phyloP scores from a whole-genome alignment of 1,284 basidiomycete genomes.

The Ganoderma lingzhi region DNA sequence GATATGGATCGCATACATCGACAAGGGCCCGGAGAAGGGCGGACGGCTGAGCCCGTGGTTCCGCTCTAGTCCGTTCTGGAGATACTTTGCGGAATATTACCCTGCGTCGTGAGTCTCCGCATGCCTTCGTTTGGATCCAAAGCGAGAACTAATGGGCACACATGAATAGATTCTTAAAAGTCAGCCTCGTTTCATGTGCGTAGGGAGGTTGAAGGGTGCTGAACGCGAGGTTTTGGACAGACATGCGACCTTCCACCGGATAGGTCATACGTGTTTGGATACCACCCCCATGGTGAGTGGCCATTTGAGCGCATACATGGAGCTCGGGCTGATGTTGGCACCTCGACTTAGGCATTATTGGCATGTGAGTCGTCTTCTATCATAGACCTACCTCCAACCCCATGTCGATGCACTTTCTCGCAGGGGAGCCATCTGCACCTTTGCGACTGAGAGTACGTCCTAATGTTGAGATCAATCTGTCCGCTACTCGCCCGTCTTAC shows the following conservation, averaged over 20 bases:
- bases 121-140: neutral
- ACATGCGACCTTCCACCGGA: slow-evolving; percentile 91
- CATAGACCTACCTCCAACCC: neutral
- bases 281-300: slow-evolving; percentile 91
- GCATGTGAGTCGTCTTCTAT: slow-evolving; percentile 71
- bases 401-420: neutral
- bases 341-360: slow-evolving; percentile 76
- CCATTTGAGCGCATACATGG: neutral
- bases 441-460: slow-evolving; percentile 85
- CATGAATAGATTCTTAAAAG: slow-evolving; percentile 64
- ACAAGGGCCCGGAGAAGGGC: slow-evolving; percentile 81
- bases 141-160: neutral
- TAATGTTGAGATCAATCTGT: neutral
- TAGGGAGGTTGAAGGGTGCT: neutral
- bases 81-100: slow-evolving; percentile 92
- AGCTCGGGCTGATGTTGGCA: neutral
- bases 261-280: slow-evolving; percentile 95
- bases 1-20: slow-evolving; percentile 82
- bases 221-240: slow-evolving; percentile 45
- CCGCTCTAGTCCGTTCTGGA: slow-evolving; percentile 78
- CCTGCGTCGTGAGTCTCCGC: slow-evolving; percentile 79
- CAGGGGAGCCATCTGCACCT: slow-evolving; percentile 93
- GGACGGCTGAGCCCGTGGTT: slow-evolving; percentile 85
- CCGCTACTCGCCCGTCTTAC: neutral
- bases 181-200: slow-evolving; percentile 34